Base-by-base conservation (phyloP, 345 rosid species). In the Brassica rapa region DNA sequence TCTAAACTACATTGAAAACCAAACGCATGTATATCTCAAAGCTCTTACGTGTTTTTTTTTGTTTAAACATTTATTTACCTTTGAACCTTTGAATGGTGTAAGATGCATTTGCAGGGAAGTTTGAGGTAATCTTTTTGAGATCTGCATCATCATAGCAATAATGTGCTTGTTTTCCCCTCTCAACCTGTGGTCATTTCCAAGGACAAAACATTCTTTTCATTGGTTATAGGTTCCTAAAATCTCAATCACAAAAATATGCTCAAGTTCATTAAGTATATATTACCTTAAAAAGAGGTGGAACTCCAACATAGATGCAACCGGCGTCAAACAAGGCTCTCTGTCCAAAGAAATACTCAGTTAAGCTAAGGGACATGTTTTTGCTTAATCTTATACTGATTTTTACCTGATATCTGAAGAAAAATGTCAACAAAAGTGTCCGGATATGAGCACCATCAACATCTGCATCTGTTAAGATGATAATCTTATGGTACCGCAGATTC, bases 401-500 rank as follows among this genome's bases (percentile, higher is more conserved):
- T 16, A 96, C 99, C 99, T 91, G 99, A 85, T 93, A 96, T 93
- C 97, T 91, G 76, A 72, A 96, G 89, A 96, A 96, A 84, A 96
- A 96, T 19, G 98, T 96, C 82, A 96, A 78, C 7, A 96, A 82
- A 71, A 96, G 91, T 21, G 99, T 96, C 37, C 98, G 83, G 75
- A 96, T 96, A 81, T 96, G 99, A 76, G 99, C 99, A 81, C 98
- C 99, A 86, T 96, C 99, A 67, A 96, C 98, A 83, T 96, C 99
- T 71, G 99, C 99, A 89, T 96, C 99, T 43, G 99, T 96, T 80
- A 96, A 84, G 79, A 96, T 91, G 82, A 96, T 93, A 77, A 96
- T 91, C 87, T 89, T 93, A 73, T 96, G 96, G 86, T 96, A 96
- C 24, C 98, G 96, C 30, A 96, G 70, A 72, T 88, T 88, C 62